These are phyloP conservation scores for Myrmaecium sp. DNA, from an alignment of 2,329 filamentous ascomycete species.

Conservation along the genomic window DNA sequence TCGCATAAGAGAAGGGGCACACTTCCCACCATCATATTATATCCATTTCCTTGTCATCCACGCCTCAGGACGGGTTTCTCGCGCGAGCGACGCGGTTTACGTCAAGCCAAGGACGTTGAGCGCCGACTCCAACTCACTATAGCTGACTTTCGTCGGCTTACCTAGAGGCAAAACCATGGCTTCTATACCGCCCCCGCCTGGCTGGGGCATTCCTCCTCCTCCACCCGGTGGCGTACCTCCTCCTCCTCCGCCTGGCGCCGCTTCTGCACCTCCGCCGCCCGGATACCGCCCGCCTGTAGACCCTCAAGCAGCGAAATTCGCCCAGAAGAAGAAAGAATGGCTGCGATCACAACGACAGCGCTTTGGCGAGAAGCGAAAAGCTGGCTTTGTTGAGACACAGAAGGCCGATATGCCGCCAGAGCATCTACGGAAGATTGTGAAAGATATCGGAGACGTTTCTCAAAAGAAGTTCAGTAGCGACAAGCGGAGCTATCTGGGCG, in stretches of 20 bases:
- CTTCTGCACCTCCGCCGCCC: conserved; percentile 56
- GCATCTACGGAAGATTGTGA: conserved; percentile 94
- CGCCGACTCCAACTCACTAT: not conserved
- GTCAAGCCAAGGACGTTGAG: too few species aligned
- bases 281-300: conserved; percentile 69
- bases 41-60: too few species aligned
- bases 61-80: too few species aligned
- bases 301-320: conserved; percentile 80
- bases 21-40: too few species aligned
- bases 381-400: conserved; percentile 91
- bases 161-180: conserved; percentile 30
- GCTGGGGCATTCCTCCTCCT: conserved; percentile 37
- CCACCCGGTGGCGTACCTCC: conserved; percentile 23
- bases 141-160: too few species aligned
- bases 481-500: conserved; percentile 93
- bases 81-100: too few species aligned
- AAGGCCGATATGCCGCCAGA: conserved; percentile 98
- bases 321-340: conserved; percentile 99
- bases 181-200: conserved; percentile 49
- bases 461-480: conserved; percentile 99
- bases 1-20: too few species aligned
- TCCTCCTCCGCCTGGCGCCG: conserved; percentile 31
- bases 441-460: conserved; percentile 95
- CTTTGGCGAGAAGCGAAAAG: conserved; percentile 93
- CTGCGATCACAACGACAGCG: conserved; percentile 75